Evolutionary conservation across 2,329 filamentous ascomycete species (phyloP).

Genomic region (Raffaelea deltoideospora): DNA sequence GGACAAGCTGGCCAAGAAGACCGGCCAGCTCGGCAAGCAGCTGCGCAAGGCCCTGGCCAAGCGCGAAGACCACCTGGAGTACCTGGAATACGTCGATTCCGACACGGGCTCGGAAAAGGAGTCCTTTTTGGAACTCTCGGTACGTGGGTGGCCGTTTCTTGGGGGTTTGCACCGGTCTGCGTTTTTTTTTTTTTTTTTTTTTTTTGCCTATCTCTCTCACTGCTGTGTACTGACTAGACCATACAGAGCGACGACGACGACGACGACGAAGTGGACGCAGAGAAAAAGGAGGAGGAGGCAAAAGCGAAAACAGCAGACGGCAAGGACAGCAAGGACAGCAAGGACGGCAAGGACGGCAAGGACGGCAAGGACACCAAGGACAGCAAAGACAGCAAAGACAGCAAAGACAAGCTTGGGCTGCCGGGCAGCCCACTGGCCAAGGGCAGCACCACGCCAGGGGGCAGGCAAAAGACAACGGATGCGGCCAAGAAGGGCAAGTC

Average conservation of each 20-base stretch:
- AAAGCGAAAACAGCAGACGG: slow-evolving; percentile 20
- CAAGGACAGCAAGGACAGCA: slow-evolving; percentile 4
- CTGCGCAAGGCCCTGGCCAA: slow-evolving; percentile 70
- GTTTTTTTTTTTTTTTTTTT: not conserved
- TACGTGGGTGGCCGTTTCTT: too few relatives aligned
- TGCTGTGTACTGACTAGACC: slow-evolving; percentile 6
- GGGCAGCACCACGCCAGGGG: slow-evolving; percentile 43
- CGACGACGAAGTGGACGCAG: not conserved
- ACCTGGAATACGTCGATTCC: slow-evolving; percentile 77
- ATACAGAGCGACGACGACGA: slow-evolving; percentile 1
- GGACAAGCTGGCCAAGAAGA: slow-evolving; percentile 47
- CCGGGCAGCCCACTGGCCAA: slow-evolving; percentile 51
- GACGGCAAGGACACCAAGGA: slow-evolving; percentile 37
- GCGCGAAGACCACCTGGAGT: slow-evolving; percentile 74
- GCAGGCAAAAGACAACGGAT: slow-evolving; percentile 30
- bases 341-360: slow-evolving; percentile 11
- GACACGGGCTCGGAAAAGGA: slow-evolving; percentile 43
- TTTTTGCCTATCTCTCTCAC: not conserved
- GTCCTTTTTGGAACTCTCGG: slow-evolving; percentile 17
- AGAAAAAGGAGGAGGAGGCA: not conserved
- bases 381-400: slow-evolving; percentile 16
- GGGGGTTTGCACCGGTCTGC: slow-evolving; percentile 1
- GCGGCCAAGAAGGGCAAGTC: slow-evolving; percentile 40
- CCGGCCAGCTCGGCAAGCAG: slow-evolving; percentile 61
- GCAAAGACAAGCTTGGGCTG: slow-evolving; percentile 43